Evolutionary conservation across 108 stramenopile genomes (phyloP).

Genomic region (Seminavis robusta): DNA sequence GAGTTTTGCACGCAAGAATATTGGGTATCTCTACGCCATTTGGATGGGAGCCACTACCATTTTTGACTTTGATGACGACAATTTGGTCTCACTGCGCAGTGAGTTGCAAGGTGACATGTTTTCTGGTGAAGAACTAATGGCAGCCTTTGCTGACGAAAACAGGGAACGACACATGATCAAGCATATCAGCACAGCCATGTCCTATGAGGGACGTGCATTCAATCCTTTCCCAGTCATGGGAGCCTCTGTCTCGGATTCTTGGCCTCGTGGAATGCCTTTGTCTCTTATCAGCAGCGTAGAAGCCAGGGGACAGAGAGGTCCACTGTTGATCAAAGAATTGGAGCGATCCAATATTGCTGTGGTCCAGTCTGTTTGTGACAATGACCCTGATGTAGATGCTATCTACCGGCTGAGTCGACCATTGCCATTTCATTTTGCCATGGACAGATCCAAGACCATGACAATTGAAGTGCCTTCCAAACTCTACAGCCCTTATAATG

Average conservation of each 20-base stretch:
- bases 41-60: slow-evolving; percentile 42
- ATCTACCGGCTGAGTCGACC: slow-evolving; percentile 44
- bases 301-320: too few relatives aligned
- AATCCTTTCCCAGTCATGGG: slow-evolving; percentile 54
- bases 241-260: slow-evolving; percentile 18
- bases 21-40: slow-evolving; percentile 59
- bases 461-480: slow-evolving; percentile 9
- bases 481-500: slow-evolving; percentile 48
- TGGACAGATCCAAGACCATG: not conserved
- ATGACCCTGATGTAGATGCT: slow-evolving; percentile 65
- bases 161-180: not conserved
- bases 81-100: too few relatives aligned
- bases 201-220: too few relatives aligned
- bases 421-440: slow-evolving; percentile 29
- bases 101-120: too few relatives aligned
- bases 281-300: too few relatives aligned
- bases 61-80: slow-evolving; percentile 69
- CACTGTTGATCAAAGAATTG: too few relatives aligned
- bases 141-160: slow-evolving; percentile 1
- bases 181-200: not conserved
- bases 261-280: slow-evolving; percentile 59
- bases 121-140: too few relatives aligned
- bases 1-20: slow-evolving; percentile 59
- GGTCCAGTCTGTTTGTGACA: slow-evolving; percentile 44
- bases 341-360: slow-evolving; percentile 22